Percentiles rank a stretch among this genome's conserved stretches.
These are phyloP conservation scores for Acacia acuminata DNA, from an alignment of 306 rosid genomes.

Conservation along the genomic window DNA sequence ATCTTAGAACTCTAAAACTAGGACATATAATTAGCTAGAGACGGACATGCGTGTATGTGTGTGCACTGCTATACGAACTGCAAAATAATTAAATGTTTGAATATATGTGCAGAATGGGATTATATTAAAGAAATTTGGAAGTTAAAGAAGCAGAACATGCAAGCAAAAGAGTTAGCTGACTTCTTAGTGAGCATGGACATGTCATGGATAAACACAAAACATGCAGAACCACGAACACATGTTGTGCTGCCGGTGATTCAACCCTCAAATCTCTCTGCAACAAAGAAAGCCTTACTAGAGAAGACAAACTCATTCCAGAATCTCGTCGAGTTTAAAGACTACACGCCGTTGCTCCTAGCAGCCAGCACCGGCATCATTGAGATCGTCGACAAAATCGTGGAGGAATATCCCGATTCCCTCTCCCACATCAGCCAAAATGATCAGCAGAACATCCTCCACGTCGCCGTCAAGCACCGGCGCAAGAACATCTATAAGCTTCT, in stretches of 20 bases:
- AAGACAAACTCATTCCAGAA: neutral
- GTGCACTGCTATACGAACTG: no score
- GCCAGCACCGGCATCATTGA: neutral
- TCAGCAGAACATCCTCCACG: constrained; percentile 32
- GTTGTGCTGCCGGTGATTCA: neutral
- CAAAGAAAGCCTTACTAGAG: neutral
- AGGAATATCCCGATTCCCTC: constrained; percentile 1
- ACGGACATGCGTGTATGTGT: no score
- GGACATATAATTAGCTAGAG: no score
- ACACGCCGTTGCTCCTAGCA: constrained; percentile 25
- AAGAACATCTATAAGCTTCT: neutral
- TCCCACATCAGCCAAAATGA: neutral
- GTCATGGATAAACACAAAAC: neutral
- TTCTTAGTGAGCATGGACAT: neutral
- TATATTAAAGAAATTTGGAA: neutral
- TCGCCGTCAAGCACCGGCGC: constrained; percentile 20
- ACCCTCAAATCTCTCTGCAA: neutral
- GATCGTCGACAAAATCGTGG: neutral
- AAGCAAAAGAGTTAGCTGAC: neutral
- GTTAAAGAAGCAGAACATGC: neutral
- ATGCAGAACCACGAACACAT: neutral
- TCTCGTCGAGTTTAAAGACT: no score
- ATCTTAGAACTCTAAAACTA: no score
- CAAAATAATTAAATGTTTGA: no score
- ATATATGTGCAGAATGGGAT: neutral